Conservation (phyloP, 495 filamentous ascomycete species). For the Neurospora africana region DNA sequence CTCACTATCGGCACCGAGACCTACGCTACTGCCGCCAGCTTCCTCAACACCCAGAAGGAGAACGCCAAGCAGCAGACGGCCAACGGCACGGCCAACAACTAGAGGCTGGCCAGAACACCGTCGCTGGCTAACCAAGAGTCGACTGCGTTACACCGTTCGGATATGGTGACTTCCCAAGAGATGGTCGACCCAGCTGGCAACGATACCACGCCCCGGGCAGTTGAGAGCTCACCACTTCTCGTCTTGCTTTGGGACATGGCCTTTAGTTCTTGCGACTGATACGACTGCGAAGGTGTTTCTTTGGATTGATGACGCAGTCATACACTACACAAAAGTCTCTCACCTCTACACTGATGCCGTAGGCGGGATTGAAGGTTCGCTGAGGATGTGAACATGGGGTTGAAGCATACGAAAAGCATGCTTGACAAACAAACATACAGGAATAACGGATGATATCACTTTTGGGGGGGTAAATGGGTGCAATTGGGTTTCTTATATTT, state of each 20-base stretch:
- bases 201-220: not conserved
- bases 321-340: not conserved
- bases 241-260: not conserved
- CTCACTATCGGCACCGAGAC: conserved; percentile 62
- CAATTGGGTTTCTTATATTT: not conserved
- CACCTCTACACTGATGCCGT: not conserved
- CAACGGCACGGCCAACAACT: conserved; percentile 26
- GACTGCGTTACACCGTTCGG: not conserved
- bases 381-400: not conserved
- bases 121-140: not conserved
- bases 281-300: not conserved
- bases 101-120: not conserved
- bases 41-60: conserved; percentile 49
- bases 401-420: not conserved
- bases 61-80: conserved; percentile 47
- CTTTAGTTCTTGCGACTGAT: not conserved
- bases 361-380: not conserved
- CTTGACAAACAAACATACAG: not conserved
- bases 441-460: not conserved
- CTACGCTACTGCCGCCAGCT: conserved; percentile 45
- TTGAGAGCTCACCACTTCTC: not conserved
- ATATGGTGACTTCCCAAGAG: not conserved
- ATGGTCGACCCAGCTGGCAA: not conserved
- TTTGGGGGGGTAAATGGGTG: not conserved
- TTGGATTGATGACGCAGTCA: not conserved